A percentile compares a stretch with the other conserved stretches of the same genome.
Evolutionary conservation across 768 basidiomycete species (phyloP).

Genomic region (Gloeophyllum trabeum): DNA sequence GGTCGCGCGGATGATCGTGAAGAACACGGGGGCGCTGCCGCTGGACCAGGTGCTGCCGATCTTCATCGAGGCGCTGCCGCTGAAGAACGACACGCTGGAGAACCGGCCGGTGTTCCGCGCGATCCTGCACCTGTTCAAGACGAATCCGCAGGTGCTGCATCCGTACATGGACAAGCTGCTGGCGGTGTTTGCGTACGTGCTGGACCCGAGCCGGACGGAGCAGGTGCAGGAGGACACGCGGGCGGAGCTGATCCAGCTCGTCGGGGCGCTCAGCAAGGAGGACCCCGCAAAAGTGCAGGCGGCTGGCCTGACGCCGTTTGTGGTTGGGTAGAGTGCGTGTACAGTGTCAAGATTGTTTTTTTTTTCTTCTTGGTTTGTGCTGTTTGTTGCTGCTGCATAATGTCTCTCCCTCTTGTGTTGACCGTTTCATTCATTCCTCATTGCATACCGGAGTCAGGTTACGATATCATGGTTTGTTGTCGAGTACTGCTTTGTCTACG

Average conservation of each 20-base stretch:
- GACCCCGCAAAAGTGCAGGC: conserved; percentile 73
- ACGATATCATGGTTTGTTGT: too few species aligned
- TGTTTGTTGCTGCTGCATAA: too few species aligned
- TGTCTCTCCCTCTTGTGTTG: too few species aligned
- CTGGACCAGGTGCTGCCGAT: conserved; percentile 86
- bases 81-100: conserved; percentile 83
- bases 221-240: conserved; percentile 76
- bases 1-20: conserved; percentile 76
- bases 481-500: too few species aligned
- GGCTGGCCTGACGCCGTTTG: conserved; percentile 52
- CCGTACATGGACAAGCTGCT: conserved; percentile 75
- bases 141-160: conserved; percentile 56
- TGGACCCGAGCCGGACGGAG: conserved; percentile 64
- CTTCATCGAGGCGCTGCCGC: conserved; percentile 71
- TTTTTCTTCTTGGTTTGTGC: too few species aligned
- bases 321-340: too few species aligned
- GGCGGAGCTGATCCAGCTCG: conserved; percentile 61
- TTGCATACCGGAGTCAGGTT: too few species aligned
- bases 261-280: conserved; percentile 62
- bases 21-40: conserved; percentile 70
- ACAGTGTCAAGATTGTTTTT: too few species aligned
- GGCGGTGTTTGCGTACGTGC: conserved; percentile 66
- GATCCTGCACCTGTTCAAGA: conserved; percentile 79
- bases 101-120: conserved; percentile 84
- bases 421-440: too few species aligned